These are phyloP conservation scores for Myochromella boudieri DNA, from an alignment of 768 basidiomycete genomes.

Conservation along the genomic window DNA sequence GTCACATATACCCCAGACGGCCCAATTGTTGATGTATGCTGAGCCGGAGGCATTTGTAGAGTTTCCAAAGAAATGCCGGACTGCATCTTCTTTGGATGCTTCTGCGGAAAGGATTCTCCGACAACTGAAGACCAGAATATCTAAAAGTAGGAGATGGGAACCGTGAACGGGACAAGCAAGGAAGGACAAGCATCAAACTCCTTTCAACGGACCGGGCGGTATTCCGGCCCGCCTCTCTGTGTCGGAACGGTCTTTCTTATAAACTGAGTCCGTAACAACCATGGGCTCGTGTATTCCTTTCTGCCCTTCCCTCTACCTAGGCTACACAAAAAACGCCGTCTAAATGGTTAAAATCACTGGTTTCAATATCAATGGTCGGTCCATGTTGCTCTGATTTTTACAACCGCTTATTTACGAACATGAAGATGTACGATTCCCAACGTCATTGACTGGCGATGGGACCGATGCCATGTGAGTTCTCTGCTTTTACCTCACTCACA, in stretches of 20 bases:
- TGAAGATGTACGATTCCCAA: slow-evolving; percentile 89
- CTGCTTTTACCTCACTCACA: background rate
- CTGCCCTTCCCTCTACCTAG: too few species aligned
- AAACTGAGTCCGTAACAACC: too few species aligned
- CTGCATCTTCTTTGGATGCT: slow-evolving; percentile 33
- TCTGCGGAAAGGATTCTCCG: slow-evolving; percentile 28
- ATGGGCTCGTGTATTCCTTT: too few species aligned
- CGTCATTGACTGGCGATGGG: slow-evolving; percentile 87
- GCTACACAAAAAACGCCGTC: too few species aligned
- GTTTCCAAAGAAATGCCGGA: slow-evolving; percentile 46
- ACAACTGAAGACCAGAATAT: too few species aligned
- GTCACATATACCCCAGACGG: slow-evolving; percentile 92
- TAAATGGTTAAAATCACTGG: slow-evolving; percentile 48
- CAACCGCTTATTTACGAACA: background rate
- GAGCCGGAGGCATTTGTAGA: slow-evolving; percentile 32
- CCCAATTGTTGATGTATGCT: slow-evolving; percentile 96
- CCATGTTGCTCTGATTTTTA: background rate
- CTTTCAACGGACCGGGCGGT: too few species aligned
- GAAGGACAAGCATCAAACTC: too few species aligned
- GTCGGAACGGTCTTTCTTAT: too few species aligned
- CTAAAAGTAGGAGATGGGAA: too few species aligned
- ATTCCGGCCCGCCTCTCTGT: too few species aligned
- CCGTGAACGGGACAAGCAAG: too few species aligned
- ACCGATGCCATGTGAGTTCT: slow-evolving; percentile 85
- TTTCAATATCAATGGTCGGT: slow-evolving; percentile 58